Evolutionary conservation across 768 basidiomycete species (phyloP).

Genomic region (Thelephora aurantiotincta): DNA sequence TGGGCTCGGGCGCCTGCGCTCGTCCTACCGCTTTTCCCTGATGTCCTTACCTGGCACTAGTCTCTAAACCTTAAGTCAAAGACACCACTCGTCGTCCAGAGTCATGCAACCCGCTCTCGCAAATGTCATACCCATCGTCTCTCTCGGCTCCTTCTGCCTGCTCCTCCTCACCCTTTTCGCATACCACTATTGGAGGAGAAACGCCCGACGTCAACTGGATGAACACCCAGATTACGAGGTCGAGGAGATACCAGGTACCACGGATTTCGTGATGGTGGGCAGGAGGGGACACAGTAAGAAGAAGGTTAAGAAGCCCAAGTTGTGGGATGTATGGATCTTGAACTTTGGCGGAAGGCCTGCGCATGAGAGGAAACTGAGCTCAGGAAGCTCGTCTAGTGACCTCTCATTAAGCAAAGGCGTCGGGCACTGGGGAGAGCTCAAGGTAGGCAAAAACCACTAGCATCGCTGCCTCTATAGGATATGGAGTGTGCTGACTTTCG

Average conservation of each 20-base stretch:
- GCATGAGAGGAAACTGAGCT: not conserved
- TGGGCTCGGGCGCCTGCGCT: too few relatives aligned
- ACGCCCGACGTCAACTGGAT: not conserved
- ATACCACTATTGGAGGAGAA: not conserved
- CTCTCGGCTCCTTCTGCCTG: not conserved
- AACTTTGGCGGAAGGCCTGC: not conserved
- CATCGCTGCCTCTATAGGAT: too few relatives aligned
- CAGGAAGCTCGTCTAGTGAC: too few relatives aligned
- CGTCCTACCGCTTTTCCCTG: too few relatives aligned
- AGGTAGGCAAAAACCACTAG: too few relatives aligned
- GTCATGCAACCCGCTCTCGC: not conserved
- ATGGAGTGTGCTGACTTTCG: not conserved
- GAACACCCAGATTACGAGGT: not conserved
- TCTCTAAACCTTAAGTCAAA: too few relatives aligned
- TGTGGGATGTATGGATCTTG: not conserved
- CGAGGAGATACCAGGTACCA: not conserved
- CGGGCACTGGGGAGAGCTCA: too few relatives aligned
- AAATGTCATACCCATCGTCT: not conserved
- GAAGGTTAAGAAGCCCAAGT: not conserved
- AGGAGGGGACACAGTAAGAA: not conserved
- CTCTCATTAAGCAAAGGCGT: too few relatives aligned
- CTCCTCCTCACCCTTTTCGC: not conserved
- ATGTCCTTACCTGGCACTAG: too few relatives aligned
- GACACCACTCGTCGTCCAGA: too few relatives aligned
- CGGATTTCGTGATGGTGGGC: not conserved